Conservation (phyloP, 164 flowering plant genomes). For the Aristolochia contorta region DNA sequence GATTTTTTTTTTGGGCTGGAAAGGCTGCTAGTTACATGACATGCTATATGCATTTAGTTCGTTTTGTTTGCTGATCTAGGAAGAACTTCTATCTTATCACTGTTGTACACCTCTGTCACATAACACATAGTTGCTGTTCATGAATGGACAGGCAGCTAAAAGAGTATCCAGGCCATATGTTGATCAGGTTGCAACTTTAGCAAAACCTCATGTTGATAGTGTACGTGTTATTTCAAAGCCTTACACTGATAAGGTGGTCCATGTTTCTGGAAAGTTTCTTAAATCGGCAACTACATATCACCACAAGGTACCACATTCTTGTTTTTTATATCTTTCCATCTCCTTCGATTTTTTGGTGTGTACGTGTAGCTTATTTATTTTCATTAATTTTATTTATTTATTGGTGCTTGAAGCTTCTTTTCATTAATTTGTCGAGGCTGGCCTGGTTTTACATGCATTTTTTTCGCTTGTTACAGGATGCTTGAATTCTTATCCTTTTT, state of each 20-base stretch:
- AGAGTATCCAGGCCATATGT: constrained; percentile 70
- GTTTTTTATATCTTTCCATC: neutral
- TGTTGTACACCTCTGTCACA: neutral
- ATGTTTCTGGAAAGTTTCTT: constrained; percentile 46
- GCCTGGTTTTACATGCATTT: neutral
- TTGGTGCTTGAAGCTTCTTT: neutral
- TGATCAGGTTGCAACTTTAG: constrained; percentile 44
- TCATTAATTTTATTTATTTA: no score
- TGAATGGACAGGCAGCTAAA: constrained; percentile 52
- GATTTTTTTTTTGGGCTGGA: no score
- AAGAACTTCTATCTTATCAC: no score
- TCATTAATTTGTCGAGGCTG: neutral
- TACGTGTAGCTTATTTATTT: neutral
- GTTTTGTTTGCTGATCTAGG: no score
- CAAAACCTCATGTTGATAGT: constrained; percentile 82
- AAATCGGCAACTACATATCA: constrained; percentile 61
- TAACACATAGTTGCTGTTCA: neutral
- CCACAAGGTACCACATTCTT: constrained; percentile 38
- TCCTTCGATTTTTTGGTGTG: neutral
- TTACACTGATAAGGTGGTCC: constrained; percentile 47
- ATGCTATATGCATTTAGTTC: no score
- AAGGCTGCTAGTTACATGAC: no score
- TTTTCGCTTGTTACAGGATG: neutral
- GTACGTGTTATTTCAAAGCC: constrained; percentile 53
- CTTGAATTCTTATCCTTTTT: neutral